phyloP scores from a whole-genome alignment of 805 yeast species.

The Wickerhamiella bombiphila region DNA sequence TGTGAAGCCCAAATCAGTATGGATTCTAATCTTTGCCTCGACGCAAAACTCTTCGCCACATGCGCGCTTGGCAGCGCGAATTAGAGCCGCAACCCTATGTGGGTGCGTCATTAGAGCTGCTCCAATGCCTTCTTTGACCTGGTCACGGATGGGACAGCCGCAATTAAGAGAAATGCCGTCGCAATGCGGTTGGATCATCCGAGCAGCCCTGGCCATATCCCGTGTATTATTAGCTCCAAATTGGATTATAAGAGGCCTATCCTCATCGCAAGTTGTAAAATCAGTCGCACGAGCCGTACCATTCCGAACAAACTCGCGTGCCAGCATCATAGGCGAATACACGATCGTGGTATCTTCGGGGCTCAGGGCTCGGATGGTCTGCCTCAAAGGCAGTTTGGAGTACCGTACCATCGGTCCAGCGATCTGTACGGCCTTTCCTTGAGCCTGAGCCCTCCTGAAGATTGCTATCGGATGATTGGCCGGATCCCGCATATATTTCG shows the following conservation, averaged over 20 bases:
- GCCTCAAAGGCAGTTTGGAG: constrained; percentile 84
- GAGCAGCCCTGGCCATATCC: constrained; percentile 69
- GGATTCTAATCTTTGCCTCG: constrained; percentile 88
- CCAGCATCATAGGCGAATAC: constrained; percentile 92
- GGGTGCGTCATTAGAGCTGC: constrained; percentile 85
- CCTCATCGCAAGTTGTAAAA: constrained; percentile 62
- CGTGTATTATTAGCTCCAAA: constrained; percentile 77
- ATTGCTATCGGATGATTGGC: constrained; percentile 40
- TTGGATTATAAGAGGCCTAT: constrained; percentile 68
- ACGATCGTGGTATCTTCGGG: constrained; percentile 48
- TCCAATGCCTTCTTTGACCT: constrained; percentile 89
- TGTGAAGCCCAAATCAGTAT: constrained; percentile 59
- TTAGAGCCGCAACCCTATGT: constrained; percentile 71
- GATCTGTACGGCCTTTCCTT: constrained; percentile 43
- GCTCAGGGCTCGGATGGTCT: constrained; percentile 54
- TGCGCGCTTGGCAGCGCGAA: constrained; percentile 58
- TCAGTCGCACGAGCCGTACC: constrained; percentile 68
- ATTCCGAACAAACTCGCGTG: constrained; percentile 85
- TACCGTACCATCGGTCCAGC: constrained; percentile 97
- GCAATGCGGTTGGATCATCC: constrained; percentile 77
- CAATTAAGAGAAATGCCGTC: constrained; percentile 94
- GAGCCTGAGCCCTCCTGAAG: constrained; percentile 32
- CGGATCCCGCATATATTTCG: constrained; percentile 30
- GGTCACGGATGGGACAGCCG: constrained; percentile 95
- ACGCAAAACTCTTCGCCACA: constrained; percentile 61